Evolutionary conservation across 257 asterid species (phyloP).

Genomic region (Marsdenia floribunda): DNA sequence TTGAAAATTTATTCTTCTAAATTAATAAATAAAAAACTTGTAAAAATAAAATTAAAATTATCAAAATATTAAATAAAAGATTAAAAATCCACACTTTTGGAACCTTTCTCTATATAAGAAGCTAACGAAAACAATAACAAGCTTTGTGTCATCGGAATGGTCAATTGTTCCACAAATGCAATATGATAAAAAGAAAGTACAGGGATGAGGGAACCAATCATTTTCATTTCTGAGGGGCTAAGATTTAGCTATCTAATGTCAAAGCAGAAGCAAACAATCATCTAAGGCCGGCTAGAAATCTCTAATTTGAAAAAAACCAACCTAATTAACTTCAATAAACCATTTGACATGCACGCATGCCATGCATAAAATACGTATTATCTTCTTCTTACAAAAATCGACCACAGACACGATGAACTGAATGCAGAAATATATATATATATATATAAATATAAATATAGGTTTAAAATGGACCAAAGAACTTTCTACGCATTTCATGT

Average conservation of each 20-base stretch:
- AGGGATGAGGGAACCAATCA: no score
- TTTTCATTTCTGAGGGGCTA: background rate
- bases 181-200: no score
- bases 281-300: background rate
- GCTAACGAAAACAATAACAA: background rate
- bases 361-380: constrained; percentile 2
- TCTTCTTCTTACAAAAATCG: constrained; percentile 20
- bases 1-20: no score
- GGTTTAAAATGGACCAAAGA: constrained; percentile 12
- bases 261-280: background rate
- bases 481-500: constrained; percentile 19
- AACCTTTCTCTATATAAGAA: background rate
- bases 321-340: constrained; percentile 21
- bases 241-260: background rate
- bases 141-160: no score
- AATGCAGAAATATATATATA: background rate
- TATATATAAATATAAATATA: constrained; percentile 5
- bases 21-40: no score
- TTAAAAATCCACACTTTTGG: no score
- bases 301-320: background rate
- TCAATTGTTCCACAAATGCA: no score
- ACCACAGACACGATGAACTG: constrained; percentile 20
- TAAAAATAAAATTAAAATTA: no score
- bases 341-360: constrained; percentile 21
- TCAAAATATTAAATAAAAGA: no score